Evolutionary conservation across 768 basidiomycete species (phyloP), one percentile per base, ranked within the genome.

Genomic region (Gloeopeniophorella convolvens): DNA sequence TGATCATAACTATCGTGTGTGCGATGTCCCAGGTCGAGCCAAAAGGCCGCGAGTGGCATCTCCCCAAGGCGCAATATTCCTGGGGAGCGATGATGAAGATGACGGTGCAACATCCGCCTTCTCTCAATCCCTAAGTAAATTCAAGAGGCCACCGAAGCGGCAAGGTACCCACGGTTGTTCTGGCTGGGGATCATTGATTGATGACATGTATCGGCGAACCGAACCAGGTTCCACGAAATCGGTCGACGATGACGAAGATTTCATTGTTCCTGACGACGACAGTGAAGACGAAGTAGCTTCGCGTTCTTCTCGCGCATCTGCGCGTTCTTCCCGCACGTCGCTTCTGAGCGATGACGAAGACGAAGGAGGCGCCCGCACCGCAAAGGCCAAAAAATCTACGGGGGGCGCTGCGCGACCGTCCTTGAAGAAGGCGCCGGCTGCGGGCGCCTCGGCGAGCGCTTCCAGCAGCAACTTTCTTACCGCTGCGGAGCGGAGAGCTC

Each of bases 401-500:
- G 30, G 28, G 24, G 33, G 49, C 39, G 62, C 48, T 7, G 63
- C 62, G 30, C 70, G 68, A 37, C 64, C 69, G 26, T 35, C 65
- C 13, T 54, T 63, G 15, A 66, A 63, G 56, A 70, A 65, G 30
- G 60, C 65, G 5, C 55, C 58, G n/a, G 46, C 65, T 15, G 59
- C 63, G 23, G 64, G 64, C 13, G 33, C 44, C 35, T 12, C 36
- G 12, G 45, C 43, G 21, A 60, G 62, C 36, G 51, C 68, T 21
- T 63, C 45, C 4, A 63, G 63, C 31, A 67, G 65, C 34, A 64
- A 67, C 8, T 89, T 94, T 68, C 70, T 93, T 48, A 95, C 92
- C 13, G 83, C 82, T 6, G 92, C 94, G 2, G 92, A 94, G 63
- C 76, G 76, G 56, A 76, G 85, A 5, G 75, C 80, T 40, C 78